A percentile compares a stretch with the other conserved stretches of the same genome.
These are phyloP conservation scores for Neocallimastix lanati DNA, from an alignment of 192 early-diverging fungal species.

Conservation along the genomic window DNA sequence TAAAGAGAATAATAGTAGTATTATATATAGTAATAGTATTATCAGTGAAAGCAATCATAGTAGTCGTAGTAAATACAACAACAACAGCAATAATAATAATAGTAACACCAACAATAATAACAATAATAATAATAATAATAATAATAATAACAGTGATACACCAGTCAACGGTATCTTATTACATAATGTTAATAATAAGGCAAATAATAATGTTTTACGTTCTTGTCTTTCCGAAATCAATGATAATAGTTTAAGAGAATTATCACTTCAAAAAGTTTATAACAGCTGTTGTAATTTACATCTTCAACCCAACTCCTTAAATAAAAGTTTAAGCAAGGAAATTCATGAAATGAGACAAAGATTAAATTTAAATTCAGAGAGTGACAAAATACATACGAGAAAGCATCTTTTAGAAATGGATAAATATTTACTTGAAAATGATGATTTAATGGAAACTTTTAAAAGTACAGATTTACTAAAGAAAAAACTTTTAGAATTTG, in stretches of 20 bases:
- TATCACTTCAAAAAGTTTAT: background rate
- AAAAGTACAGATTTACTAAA: background rate
- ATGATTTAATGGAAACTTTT: background rate
- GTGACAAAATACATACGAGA: background rate
- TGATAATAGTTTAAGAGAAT: background rate
- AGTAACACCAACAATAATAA: background rate
- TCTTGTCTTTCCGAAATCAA: background rate
- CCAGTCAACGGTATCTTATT: background rate
- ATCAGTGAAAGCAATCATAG: no score
- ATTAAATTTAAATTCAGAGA: background rate
- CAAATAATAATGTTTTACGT: background rate
- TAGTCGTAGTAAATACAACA: no score
- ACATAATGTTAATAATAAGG: background rate
- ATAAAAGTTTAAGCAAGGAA: background rate
- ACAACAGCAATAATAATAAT: no score
- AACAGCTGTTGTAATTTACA: background rate
- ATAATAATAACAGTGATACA: background rate
- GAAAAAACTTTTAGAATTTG: background rate
- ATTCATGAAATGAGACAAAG: background rate
- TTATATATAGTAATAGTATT: no score
- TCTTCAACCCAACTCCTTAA: background rate
- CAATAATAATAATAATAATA: background rate
- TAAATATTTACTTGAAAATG: background rate
- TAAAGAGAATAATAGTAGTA: no score
- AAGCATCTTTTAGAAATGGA: background rate